Base-by-base conservation (phyloP, 1,139 yeast species). In the Candida sanyaensis region DNA sequence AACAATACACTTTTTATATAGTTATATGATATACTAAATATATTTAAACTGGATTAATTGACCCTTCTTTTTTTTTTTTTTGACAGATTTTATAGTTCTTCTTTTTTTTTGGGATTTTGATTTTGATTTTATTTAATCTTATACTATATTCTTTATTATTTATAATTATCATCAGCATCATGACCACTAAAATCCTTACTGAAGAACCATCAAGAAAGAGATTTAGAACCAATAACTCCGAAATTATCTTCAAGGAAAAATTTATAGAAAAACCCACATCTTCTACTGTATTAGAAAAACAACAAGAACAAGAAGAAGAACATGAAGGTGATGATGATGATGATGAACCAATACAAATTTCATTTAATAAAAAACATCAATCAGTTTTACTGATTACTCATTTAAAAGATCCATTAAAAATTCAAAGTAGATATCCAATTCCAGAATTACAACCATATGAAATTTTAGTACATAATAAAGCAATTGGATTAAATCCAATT, bases 401-500 rank as follows among this genome's bases (percentile, higher is more conserved):
- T 36, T 53, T 60, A 29, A 43, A 57, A 30, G 50, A 59, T 37
- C 64, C 64, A 7, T 50, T 61, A 32, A 44, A 44, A 27, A 42
- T 58, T 1, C 52, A 59, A 42, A 42, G 45, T 2, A 46, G 49
- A 29, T 50, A 50, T 41, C 57, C 58, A 4, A 52, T 62, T 13
- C 68, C 68, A 1, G 53, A 53, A 10, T 32, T 63, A 6, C 43
- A 49, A 2, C 58, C 56, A 6, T 55, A 70, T 52, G 80, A 76
- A 48, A 58, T 76, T 8, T 56, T 76, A 42, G 66, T 76, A 7
- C 58, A 62, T 43, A 76, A 75, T 53, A 64, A 62, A 48, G 77
- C 66, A 37, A 64, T 75, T 36, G 81, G 81, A 0, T 55, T 76
- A 34, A 76, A 76, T 52, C 81, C 79, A 10, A 68, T 77, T 37